Conservation (phyloP, 768 basidiomycete species). For the Candolleomyces efflorescens region DNA sequence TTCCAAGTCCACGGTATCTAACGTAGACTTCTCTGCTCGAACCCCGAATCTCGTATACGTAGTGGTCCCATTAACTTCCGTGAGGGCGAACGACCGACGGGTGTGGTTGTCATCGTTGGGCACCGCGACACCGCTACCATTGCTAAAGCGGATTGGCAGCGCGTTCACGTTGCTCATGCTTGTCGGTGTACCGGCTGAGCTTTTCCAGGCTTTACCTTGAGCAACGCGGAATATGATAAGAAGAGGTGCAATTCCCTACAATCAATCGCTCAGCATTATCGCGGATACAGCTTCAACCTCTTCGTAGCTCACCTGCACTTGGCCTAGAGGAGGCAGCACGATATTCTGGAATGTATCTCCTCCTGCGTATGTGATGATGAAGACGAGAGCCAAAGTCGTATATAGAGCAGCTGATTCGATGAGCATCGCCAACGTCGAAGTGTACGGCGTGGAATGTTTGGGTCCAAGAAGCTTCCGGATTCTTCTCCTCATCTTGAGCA, state of each 20-base stretch:
- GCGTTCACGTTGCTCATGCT: neutral
- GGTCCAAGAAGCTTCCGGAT: conserved; percentile 18
- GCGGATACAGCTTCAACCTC: neutral
- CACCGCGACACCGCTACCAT: too few relatives aligned
- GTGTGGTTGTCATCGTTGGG: too few relatives aligned
- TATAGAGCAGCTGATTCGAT: conserved; percentile 36
- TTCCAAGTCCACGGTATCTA: too few relatives aligned
- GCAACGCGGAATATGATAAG: conserved; percentile 17
- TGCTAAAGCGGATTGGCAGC: too few relatives aligned
- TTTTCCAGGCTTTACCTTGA: conserved; percentile 15
- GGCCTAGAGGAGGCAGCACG: conserved; percentile 21
- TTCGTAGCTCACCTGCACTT: conserved; percentile 17
- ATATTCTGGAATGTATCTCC: conserved; percentile 22
- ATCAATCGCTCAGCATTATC: neutral
- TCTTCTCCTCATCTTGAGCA: conserved; percentile 22
- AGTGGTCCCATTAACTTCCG: too few relatives aligned
- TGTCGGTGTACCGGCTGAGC: neutral
- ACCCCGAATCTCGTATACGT: too few relatives aligned
- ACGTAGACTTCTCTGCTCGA: too few relatives aligned
- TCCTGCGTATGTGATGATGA: conserved; percentile 29
- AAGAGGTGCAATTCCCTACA: conserved; percentile 14
- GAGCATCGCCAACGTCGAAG: conserved; percentile 29
- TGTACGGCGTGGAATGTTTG: conserved; percentile 24
- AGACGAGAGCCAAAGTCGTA: conserved; percentile 25
- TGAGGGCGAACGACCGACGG: too few relatives aligned